Conservation (phyloP, 371 early-diverging fungal genomes). For the Entomophthora muscae region DNA sequence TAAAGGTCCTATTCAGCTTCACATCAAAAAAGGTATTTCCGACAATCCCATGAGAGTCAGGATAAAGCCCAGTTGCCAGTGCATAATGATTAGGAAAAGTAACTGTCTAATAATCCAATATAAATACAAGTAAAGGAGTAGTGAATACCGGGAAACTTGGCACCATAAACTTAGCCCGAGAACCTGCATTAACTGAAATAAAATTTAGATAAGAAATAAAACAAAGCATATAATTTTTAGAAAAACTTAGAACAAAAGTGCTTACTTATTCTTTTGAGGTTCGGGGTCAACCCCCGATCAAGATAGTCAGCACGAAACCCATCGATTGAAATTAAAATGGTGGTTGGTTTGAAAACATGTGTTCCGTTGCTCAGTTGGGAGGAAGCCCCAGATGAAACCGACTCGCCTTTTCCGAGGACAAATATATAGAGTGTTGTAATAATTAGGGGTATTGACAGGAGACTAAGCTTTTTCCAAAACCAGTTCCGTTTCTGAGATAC, state of each 20-base stretch:
- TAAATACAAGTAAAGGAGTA: neutral
- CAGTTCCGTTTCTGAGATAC: too few relatives aligned
- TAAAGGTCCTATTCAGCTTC: slow-evolving; percentile 44
- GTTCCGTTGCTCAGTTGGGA: slow-evolving; percentile 53
- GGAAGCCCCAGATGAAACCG: too few relatives aligned
- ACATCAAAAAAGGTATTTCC: slow-evolving; percentile 79
- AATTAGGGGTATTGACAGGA: too few relatives aligned
- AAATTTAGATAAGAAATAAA: neutral
- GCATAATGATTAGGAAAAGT: slow-evolving; percentile 94
- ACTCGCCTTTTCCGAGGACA: too few relatives aligned
- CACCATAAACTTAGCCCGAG: slow-evolving; percentile 40
- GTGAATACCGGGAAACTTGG: slow-evolving; percentile 49
- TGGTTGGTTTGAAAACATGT: slow-evolving; percentile 46
- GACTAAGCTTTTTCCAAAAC: too few relatives aligned
- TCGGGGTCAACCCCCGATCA: slow-evolving; percentile 47
- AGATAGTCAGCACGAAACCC: slow-evolving; percentile 79
- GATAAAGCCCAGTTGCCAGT: slow-evolving; percentile 78
- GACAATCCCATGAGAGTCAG: slow-evolving; percentile 84
- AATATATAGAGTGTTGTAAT: too few relatives aligned
- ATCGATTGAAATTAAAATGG: slow-evolving; percentile 80
- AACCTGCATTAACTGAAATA: slow-evolving; percentile 21
- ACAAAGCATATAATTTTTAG: neutral
- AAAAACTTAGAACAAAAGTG: neutral
- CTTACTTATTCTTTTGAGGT: slow-evolving; percentile 34
- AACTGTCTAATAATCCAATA: slow-evolving; percentile 20